Conservation (phyloP, 345 rosid genomes). For the Ceriops zippeliana region DNA sequence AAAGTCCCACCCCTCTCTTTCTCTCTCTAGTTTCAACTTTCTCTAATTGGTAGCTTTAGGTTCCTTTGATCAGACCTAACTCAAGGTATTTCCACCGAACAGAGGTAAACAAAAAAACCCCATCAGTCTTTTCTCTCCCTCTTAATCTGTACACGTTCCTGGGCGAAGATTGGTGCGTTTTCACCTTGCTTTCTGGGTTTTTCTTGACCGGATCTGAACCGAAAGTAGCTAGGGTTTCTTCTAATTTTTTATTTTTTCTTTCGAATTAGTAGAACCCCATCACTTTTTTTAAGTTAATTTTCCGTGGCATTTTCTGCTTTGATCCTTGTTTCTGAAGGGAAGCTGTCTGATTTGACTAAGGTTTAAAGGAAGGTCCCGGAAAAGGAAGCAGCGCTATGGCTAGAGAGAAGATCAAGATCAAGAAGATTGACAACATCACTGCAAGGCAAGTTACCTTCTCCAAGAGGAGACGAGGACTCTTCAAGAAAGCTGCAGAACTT, state of each 20-base stretch:
- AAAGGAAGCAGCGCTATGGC: slow-evolving; percentile 29
- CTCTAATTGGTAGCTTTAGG: slow-evolving; percentile 17
- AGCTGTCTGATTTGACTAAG: not conserved
- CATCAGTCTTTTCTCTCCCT: not conserved
- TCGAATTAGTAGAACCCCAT: slow-evolving; percentile 5
- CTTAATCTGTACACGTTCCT: slow-evolving; percentile 18
- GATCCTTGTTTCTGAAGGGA: not conserved
- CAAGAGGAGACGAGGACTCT: slow-evolving; percentile 50
- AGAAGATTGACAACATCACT: slow-evolving; percentile 46
- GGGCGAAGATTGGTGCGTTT: slow-evolving; percentile 17
- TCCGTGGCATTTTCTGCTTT: slow-evolving; percentile 1
- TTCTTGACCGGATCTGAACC: slow-evolving; percentile 33
- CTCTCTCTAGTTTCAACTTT: not conserved
- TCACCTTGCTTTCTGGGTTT: slow-evolving; percentile 13
- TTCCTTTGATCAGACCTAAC: slow-evolving; percentile 17
- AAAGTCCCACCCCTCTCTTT: not conserved
- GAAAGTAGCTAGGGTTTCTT: slow-evolving; percentile 36
- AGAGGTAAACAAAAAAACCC: slow-evolving; percentile 9
- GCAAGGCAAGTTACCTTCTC: slow-evolving; percentile 62
- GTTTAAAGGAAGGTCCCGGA: not conserved
- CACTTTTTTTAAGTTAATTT: not conserved
- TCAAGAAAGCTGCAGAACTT: slow-evolving; percentile 58
- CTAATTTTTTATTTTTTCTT: not conserved
- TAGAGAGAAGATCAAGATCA: slow-evolving; percentile 53
- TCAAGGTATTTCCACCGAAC: slow-evolving; percentile 1